Conservation (phyloP, 2,329 filamentous ascomycete genomes). For the Hypoxylon rubiginosum region DNA sequence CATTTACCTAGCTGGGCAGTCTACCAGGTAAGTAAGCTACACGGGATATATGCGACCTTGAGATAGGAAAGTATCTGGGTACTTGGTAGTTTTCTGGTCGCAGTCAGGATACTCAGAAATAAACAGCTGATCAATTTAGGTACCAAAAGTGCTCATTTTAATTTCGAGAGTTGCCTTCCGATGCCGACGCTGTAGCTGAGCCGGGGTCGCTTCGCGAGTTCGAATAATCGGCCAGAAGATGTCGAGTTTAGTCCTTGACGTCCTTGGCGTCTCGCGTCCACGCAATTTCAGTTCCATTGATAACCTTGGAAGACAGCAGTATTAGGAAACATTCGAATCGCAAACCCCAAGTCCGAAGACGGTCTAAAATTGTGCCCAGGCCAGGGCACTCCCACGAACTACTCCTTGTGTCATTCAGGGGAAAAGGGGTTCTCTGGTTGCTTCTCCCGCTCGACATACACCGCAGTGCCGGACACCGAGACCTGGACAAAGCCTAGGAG, state of each 20-base stretch:
- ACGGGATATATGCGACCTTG: neutral
- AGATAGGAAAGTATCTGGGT: neutral
- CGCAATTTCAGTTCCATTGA: neutral
- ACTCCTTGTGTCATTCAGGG: slow-evolving; percentile 16
- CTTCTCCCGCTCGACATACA: slow-evolving; percentile 45
- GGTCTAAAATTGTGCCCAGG: neutral
- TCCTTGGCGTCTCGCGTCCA: neutral
- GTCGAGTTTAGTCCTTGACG: neutral
- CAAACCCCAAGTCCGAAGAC: neutral
- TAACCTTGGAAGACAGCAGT: neutral
- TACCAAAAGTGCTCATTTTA: neutral
- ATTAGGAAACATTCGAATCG: neutral
- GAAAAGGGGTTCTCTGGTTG: slow-evolving; percentile 35
- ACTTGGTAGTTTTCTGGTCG: neutral
- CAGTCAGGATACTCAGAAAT: neutral
- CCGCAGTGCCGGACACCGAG: slow-evolving; percentile 45
- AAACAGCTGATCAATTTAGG: neutral
- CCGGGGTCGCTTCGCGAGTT: neutral
- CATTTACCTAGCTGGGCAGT: no score
- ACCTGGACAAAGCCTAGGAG: slow-evolving; percentile 45
- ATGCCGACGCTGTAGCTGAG: neutral
- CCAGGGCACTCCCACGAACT: neutral
- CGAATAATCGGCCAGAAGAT: neutral
- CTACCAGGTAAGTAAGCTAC: no score
- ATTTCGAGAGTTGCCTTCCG: neutral